phyloP scores from a whole-genome alignment of 129 eudicot genomes.

The Escallonia rubra region DNA sequence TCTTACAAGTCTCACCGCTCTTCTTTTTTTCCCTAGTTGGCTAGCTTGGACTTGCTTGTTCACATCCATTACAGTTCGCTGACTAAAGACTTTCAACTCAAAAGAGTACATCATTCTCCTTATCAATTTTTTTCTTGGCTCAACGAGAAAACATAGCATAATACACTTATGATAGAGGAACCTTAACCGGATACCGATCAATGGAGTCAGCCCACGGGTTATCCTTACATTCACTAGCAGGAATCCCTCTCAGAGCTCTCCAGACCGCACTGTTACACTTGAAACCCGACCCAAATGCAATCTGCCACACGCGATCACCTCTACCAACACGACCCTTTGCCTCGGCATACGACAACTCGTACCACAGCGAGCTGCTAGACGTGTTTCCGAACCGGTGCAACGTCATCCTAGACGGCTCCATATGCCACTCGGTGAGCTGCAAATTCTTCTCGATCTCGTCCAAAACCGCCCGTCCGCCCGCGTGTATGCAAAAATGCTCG shows the following conservation, averaged over 20 bases:
- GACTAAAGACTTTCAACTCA: too few species aligned
- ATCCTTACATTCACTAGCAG: conserved; percentile 22
- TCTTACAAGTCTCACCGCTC: too few species aligned
- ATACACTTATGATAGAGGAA: conserved; percentile 5
- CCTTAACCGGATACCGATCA: conserved; percentile 59
- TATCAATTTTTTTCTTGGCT: too few species aligned
- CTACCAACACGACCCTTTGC: conserved; percentile 71
- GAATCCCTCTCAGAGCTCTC: conserved; percentile 58
- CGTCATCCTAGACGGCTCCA: conserved; percentile 94
- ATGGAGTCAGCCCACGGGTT: conserved; percentile 79
- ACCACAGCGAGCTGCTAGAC: conserved; percentile 92
- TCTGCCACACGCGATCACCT: conserved; percentile 90
- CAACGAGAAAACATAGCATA: too few species aligned
- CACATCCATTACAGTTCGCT: too few species aligned
- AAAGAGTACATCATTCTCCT: too few species aligned
- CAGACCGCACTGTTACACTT: conserved; percentile 95
- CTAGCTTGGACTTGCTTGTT: too few species aligned
- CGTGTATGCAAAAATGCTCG: conserved; percentile 91
- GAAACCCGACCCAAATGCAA: conserved; percentile 93
- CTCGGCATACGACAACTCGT: conserved; percentile 74
- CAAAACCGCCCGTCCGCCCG: conserved; percentile 81
- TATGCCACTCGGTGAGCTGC: conserved; percentile 63
- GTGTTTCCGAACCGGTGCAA: conserved; percentile 86
- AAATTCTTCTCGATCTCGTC: conserved; percentile 74
- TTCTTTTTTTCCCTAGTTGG: too few species aligned